A percentile compares a stretch with the other conserved stretches of the same genome.
Conservation (phyloP, 495 filamentous ascomycete genomes). For the Aspergillus taichungensis region DNA sequence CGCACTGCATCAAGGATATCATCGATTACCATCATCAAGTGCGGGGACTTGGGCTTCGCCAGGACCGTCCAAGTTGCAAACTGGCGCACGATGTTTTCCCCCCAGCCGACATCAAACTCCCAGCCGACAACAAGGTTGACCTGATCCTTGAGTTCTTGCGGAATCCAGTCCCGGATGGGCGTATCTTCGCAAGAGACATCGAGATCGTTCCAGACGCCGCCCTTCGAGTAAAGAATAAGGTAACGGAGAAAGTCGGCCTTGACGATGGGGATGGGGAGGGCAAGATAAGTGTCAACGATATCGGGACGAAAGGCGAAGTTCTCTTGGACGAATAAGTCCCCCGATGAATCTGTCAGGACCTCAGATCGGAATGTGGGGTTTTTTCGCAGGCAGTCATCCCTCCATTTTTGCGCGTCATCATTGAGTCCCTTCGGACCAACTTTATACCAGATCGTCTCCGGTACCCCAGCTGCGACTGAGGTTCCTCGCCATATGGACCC, state of each 20-base stretch:
- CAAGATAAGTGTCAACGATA: slow-evolving; percentile 16
- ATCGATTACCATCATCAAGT: slow-evolving; percentile 8
- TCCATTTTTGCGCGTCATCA: slow-evolving; percentile 3
- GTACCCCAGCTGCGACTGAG: too few relatives aligned
- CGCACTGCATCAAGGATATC: slow-evolving; percentile 11
- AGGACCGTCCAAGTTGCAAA: slow-evolving; percentile 35
- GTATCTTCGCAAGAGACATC: slow-evolving; percentile 23
- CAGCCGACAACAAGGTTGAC: slow-evolving; percentile 32
- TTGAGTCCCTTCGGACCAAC: slow-evolving; percentile 13
- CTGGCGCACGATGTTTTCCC: slow-evolving; percentile 17
- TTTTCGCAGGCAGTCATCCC: slow-evolving; percentile 17
- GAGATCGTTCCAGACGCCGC: slow-evolving; percentile 39
- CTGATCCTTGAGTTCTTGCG: slow-evolving; percentile 12
- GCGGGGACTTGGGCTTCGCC: slow-evolving; percentile 16
- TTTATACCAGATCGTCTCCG: slow-evolving; percentile 27
- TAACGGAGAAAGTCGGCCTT: slow-evolving; percentile 36
- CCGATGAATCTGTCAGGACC: slow-evolving; percentile 25
- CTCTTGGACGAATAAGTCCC: slow-evolving; percentile 21
- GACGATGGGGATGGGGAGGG: slow-evolving; percentile 23
- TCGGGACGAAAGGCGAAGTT: slow-evolving; percentile 17
- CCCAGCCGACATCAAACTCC: slow-evolving; percentile 27
- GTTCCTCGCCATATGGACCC: too few relatives aligned
- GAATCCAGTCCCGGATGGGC: slow-evolving; percentile 32
- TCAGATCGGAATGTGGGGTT: slow-evolving; percentile 28
- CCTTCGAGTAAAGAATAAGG: slow-evolving; percentile 29